phyloP scores from a whole-genome alignment of 139 green algal species.

The Tetraselmis chui region DNA sequence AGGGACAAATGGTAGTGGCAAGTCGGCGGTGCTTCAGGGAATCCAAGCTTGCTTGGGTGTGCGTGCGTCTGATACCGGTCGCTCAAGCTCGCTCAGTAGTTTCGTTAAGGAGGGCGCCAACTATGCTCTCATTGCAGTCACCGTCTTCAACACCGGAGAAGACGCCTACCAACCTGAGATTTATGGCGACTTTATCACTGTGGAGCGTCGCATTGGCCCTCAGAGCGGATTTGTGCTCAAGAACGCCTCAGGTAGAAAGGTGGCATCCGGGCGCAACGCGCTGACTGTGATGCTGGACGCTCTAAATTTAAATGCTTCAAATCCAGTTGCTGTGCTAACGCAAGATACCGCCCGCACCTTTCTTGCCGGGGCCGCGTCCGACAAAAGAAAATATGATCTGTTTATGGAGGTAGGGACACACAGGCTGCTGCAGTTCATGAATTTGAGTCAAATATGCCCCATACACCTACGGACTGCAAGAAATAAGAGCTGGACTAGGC shows the following conservation, averaged over 20 bases:
- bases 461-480: too few species aligned
- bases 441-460: too few species aligned
- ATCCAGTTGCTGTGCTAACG: slow-evolving; percentile 36
- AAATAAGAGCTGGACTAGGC: too few species aligned
- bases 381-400: slow-evolving; percentile 14
- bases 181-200: slow-evolving; percentile 48
- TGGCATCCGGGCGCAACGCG: background rate
- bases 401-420: slow-evolving; percentile 23
- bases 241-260: slow-evolving; percentile 9
- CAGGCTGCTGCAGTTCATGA: too few species aligned
- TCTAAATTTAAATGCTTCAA: slow-evolving; percentile 30
- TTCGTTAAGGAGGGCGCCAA: slow-evolving; percentile 29
- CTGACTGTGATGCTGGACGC: slow-evolving; percentile 22
- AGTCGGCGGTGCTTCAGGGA: slow-evolving; percentile 57
- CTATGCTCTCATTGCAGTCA: slow-evolving; percentile 30
- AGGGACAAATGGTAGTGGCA: slow-evolving; percentile 67
- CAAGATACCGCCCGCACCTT: slow-evolving; percentile 28
- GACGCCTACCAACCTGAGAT: slow-evolving; percentile 50
- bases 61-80: slow-evolving; percentile 45
- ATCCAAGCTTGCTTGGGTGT: slow-evolving; percentile 66
- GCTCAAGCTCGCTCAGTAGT: slow-evolving; percentile 19
- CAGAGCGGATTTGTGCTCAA: slow-evolving; percentile 7
- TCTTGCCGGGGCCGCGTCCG: background rate
- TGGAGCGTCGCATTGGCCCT: slow-evolving; percentile 45
- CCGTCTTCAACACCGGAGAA: slow-evolving; percentile 56